Base-by-base conservation (phyloP, 2,329 filamentous ascomycete species). In the Penicillium sp. region DNA sequence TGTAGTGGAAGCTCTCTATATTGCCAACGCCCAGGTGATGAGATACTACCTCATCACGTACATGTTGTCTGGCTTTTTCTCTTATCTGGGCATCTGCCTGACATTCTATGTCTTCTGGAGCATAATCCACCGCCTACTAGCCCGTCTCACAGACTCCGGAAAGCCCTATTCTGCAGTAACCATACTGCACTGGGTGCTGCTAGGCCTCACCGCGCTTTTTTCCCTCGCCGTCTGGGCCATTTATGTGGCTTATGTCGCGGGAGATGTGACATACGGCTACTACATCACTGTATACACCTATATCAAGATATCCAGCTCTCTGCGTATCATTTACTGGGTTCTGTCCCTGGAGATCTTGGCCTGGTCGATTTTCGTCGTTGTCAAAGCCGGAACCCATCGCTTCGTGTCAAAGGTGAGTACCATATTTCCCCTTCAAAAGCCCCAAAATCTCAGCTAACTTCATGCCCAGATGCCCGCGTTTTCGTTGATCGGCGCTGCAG, bases 291-390 rank as follows among this genome's bases (percentile, higher is more conserved):
- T 5, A 0, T 8, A 61, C 4, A 2, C n/a, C 10, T 55, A 48
- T 21, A 31, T 8, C 24, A 54, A 54, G 6, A 5, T 67, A 5
- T 45, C 39, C n/a, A 29, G 29, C 9, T 60, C 59, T 2, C 45
- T 54, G 2, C n/a, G 31, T 1, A 59, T 66, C 14, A 24, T 66
- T 9, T 63, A 52, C 21, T 66, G 57, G 52, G 3, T 63, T 2
- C 38, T 60, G 5, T 61, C 66, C 2, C 5, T 66, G 52, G 66
- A 68, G 40, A 56, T 67, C 10, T 36, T 67, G 6, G 44, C 48
- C 5, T 67, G 62, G 59, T n/a, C 49, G 1, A 48, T 63, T 11
- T 64, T 62, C 44, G 43, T 59, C n/a, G 38, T 48, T 6, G 39
- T 53, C 16, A 66, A 64, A 47, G 56, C 55, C 8, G 52, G 55